Percentiles rank a stretch among this genome's conserved stretches.
Conservation (phyloP, 352 stramenopile species). For the Pythium rishiriense region DNA sequence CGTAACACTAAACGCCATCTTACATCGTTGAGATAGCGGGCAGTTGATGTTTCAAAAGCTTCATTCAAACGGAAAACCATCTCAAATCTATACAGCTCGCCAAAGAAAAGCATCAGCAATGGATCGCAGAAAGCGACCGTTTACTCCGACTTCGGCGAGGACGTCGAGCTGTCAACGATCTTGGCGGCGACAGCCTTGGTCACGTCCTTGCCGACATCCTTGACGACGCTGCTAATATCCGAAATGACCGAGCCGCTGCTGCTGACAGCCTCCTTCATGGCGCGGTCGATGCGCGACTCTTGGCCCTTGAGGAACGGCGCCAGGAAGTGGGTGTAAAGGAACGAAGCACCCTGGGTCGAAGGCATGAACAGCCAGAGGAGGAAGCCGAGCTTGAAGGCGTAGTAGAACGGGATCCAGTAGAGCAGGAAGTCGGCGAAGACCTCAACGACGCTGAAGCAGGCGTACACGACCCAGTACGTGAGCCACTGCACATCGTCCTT, state of each 20-base stretch:
- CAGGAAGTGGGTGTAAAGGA: conserved; percentile 95
- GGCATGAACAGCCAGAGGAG: conserved; percentile 97
- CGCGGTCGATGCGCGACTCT: conserved; percentile 80
- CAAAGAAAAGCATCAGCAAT: conserved; percentile 3
- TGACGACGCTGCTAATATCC: conserved; percentile 76
- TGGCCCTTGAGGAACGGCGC: conserved; percentile 82
- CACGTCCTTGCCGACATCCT: conserved; percentile 75
- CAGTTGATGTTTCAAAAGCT: conserved; percentile 17
- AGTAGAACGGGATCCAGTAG: conserved; percentile 99
- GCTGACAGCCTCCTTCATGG: conserved; percentile 82
- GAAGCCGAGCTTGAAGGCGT: conserved; percentile 97
- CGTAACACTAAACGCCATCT: not conserved
- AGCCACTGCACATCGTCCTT: conserved; percentile 91
- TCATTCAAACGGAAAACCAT: conserved; percentile 22
- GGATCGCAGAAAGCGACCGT: not conserved
- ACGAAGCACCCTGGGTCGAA: conserved; percentile 94
- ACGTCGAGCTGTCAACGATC: conserved; percentile 63
- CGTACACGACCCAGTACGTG: conserved; percentile 98
- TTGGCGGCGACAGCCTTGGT: conserved; percentile 72
- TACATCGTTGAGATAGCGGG: not conserved
- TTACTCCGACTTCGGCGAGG: conserved; percentile 33
- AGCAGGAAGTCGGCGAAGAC: conserved; percentile 96
- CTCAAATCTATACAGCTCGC: conserved; percentile 34
- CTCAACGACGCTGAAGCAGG: conserved; percentile 97
- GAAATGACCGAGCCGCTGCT: conserved; percentile 75